Conservation (phyloP, 192 early-diverging fungal genomes). For the Chytriomyces confervae region DNA sequence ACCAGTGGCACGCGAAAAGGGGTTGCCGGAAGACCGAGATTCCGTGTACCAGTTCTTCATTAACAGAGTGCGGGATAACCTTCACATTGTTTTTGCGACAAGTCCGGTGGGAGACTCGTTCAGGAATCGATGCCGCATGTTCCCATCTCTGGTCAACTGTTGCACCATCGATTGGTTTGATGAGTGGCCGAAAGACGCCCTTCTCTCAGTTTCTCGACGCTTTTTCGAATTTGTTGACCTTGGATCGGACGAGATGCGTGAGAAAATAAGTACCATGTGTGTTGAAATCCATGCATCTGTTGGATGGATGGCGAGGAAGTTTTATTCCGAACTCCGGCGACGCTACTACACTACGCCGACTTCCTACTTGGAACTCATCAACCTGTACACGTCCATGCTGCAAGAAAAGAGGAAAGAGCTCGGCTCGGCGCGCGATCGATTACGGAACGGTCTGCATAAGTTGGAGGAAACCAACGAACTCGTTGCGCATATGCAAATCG, state of each 20-base stretch:
- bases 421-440: constrained; percentile 52
- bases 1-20: constrained; percentile 57
- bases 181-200: constrained; percentile 65
- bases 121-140: constrained; percentile 64
- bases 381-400: constrained; percentile 62
- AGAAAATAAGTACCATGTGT: constrained; percentile 65
- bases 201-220: constrained; percentile 59
- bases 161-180: constrained; percentile 69
- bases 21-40: constrained; percentile 62
- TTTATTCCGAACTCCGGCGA: constrained; percentile 56
- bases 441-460: constrained; percentile 62
- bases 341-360: constrained; percentile 67
- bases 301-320: constrained; percentile 54
- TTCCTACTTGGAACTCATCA: constrained; percentile 66
- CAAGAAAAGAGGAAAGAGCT: constrained; percentile 67
- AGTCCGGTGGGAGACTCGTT: constrained; percentile 66
- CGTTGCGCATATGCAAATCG: constrained; percentile 67
- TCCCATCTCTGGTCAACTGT: constrained; percentile 66
- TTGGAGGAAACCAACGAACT: constrained; percentile 63
- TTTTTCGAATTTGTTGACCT: constrained; percentile 69
- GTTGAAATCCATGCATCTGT: constrained; percentile 66
- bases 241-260: constrained; percentile 60
- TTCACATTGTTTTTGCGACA: constrained; percentile 66
- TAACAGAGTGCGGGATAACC: constrained; percentile 63
- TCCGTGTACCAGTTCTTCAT: constrained; percentile 67